A percentile compares a stretch with the other conserved stretches of the same genome.
Evolutionary conservation across 2,329 filamentous ascomycete species (phyloP).

Genomic region (Gliomastix tumulicola): DNA sequence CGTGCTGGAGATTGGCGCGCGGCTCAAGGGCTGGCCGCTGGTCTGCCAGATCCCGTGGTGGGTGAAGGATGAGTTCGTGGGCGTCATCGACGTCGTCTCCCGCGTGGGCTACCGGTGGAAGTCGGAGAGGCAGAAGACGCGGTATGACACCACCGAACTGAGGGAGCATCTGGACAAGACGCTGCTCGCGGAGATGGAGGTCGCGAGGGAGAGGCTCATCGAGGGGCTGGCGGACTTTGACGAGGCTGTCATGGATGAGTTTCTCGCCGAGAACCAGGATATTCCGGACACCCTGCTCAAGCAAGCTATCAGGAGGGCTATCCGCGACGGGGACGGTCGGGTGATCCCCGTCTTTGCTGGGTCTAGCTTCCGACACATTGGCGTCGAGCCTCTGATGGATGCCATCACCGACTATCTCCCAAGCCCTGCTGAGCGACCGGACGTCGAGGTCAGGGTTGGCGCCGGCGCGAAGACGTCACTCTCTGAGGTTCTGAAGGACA

Average conservation of each 20-base stretch:
- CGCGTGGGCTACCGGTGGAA: slow-evolving; percentile 70
- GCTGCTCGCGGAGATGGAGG: slow-evolving; percentile 61
- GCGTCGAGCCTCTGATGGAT: slow-evolving; percentile 86
- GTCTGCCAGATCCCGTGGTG: slow-evolving; percentile 97
- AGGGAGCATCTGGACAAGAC: slow-evolving; percentile 41
- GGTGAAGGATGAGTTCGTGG: slow-evolving; percentile 71
- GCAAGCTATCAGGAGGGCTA: slow-evolving; percentile 64
- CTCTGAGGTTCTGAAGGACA: slow-evolving; percentile 30
- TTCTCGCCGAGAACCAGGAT: slow-evolving; percentile 70
- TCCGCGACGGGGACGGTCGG: slow-evolving; percentile 60
- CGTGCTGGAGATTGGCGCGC: slow-evolving; percentile 75
- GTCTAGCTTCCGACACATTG: slow-evolving; percentile 89
- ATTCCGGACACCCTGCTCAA: slow-evolving; percentile 63
- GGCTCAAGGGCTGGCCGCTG: slow-evolving; percentile 77
- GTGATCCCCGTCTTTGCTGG: slow-evolving; percentile 85
- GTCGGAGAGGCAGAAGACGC: slow-evolving; percentile 29
- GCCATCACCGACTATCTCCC: slow-evolving; percentile 84
- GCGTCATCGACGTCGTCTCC: slow-evolving; percentile 77
- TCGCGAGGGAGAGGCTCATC: slow-evolving; percentile 69
- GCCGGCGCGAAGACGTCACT: slow-evolving; percentile 31
- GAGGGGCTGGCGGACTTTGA: slow-evolving; percentile 86
- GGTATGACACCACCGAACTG: slow-evolving; percentile 18
- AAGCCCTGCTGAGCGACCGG: slow-evolving; percentile 71
- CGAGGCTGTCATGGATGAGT: slow-evolving; percentile 76
- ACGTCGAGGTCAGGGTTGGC: slow-evolving; percentile 68